phyloP scores from a whole-genome alignment of 2,329 filamentous ascomycete species.

The Aspergillus sp. region DNA sequence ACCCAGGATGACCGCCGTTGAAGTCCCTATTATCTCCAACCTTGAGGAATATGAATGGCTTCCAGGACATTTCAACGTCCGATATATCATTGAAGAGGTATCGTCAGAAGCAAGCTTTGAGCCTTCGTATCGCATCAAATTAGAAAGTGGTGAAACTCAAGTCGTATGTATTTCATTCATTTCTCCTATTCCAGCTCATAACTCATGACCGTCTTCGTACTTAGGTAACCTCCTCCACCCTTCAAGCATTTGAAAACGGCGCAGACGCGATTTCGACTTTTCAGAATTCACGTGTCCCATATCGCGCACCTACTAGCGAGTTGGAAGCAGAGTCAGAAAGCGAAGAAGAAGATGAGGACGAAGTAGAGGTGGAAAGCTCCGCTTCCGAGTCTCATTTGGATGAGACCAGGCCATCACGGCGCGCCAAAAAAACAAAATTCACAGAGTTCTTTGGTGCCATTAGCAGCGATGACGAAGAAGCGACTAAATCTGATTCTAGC shows the following conservation, averaged over 20 bases:
- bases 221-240: constrained; percentile 28
- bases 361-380: constrained; percentile 11
- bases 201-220: constrained; percentile 7
- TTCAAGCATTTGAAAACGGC: constrained; percentile 32
- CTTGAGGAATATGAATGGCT: constrained; percentile 39
- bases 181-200: neutral
- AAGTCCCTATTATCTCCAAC: constrained; percentile 32
- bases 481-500: constrained; percentile 17
- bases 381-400: neutral
- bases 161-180: constrained; percentile 30
- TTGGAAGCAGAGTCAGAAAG: constrained; percentile 1
- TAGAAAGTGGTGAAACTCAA: constrained; percentile 37
- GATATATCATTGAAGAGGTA: constrained; percentile 29
- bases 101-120: constrained; percentile 20
- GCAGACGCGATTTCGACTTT: constrained; percentile 25
- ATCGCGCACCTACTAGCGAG: constrained; percentile 1
- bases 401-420: constrained; percentile 10
- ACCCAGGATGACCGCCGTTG: constrained; percentile 22
- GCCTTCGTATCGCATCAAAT: constrained; percentile 31
- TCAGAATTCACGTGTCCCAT: constrained; percentile 12
- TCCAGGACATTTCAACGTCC: constrained; percentile 38
- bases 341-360: constrained; percentile 2
- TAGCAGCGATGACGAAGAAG: constrained; percentile 21
- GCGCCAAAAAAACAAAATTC: constrained; percentile 16
- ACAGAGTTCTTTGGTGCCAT: constrained; percentile 19